Percentiles rank a stretch among this genome's conserved stretches.
phyloP scores from a whole-genome alignment of 306 rosid species.

The Vigna unguiculata region DNA sequence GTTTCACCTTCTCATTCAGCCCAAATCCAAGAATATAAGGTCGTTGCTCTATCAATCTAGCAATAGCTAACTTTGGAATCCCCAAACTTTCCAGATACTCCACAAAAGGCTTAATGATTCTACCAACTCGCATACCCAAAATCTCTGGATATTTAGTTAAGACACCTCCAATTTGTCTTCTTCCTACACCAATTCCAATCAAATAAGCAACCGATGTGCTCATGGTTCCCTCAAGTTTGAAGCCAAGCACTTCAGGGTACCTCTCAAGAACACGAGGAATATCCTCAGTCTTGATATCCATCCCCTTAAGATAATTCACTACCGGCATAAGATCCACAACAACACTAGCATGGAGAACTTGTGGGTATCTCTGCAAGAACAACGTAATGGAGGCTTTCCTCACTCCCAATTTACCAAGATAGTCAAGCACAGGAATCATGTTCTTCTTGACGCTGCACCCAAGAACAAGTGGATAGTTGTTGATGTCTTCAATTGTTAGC shows the following conservation, averaged over 20 bases:
- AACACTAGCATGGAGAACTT: conserved; percentile 97
- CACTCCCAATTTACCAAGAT: conserved; percentile 94
- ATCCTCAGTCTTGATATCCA: conserved; percentile 85
- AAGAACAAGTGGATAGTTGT: conserved; percentile 93
- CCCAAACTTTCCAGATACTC: conserved; percentile 86
- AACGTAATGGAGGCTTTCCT: conserved; percentile 82
- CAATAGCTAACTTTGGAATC: conserved; percentile 85
- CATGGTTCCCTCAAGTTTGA: conserved; percentile 99
- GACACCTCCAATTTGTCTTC: conserved; percentile 87
- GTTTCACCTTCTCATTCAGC: conserved; percentile 78
- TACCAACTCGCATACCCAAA: conserved; percentile 96
- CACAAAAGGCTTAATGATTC: conserved; percentile 89
- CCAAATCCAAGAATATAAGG: conserved; percentile 93
- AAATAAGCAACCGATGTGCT: conserved; percentile 95
- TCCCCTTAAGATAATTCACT: conserved; percentile 88
- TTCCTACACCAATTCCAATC: conserved; percentile 89
- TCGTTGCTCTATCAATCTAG: conserved; percentile 86
- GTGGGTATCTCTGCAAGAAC: conserved; percentile 89
- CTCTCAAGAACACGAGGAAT: conserved; percentile 87
- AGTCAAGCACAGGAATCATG: conserved; percentile 98
- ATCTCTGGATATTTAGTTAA: conserved; percentile 89
- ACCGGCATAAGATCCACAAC: conserved; percentile 91
- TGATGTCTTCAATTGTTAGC: conserved; percentile 82
- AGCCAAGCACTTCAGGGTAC: conserved; percentile 89
- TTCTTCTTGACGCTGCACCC: conserved; percentile 99